A percentile compares a stretch with the other conserved stretches of the same genome.
Evolutionary conservation across 2,329 filamentous ascomycete species (phyloP).

Genomic region (Phaeosphaeria sp.): DNA sequence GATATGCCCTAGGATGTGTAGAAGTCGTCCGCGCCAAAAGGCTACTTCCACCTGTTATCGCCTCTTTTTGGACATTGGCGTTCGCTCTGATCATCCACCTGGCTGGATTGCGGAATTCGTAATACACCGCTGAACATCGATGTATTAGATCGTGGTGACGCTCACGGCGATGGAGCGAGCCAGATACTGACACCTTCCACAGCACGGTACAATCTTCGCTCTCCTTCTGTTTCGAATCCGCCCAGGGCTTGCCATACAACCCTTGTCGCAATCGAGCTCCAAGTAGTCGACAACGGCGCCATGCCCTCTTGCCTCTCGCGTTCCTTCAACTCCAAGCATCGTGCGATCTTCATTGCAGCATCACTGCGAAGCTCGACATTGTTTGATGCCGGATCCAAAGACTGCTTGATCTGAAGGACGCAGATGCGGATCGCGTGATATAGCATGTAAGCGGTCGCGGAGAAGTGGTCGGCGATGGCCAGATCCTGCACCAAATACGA

Average conservation of each 20-base stretch:
- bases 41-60: neutral
- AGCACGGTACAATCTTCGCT: constrained; percentile 21
- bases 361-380: constrained; percentile 20
- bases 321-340: constrained; percentile 29
- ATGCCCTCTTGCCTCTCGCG: constrained; percentile 21
- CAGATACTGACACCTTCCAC: constrained; percentile 9
- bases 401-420: constrained; percentile 26
- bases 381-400: constrained; percentile 20
- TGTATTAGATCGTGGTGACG: neutral
- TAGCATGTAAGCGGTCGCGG: constrained; percentile 32
- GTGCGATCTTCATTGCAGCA: constrained; percentile 26
- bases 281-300: constrained; percentile 29
- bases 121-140: neutral
- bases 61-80: no score
- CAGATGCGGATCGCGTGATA: constrained; percentile 32
- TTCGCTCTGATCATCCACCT: no score
- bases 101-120: no score
- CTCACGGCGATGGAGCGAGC: neutral
- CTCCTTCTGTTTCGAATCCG: constrained; percentile 28
- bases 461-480: constrained; percentile 23
- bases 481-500: constrained; percentile 17
- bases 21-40: neutral
- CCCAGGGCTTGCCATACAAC: constrained; percentile 36
- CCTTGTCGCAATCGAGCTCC: constrained; percentile 32
- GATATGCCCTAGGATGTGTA: neutral